Evolutionary conservation across 2,329 filamentous ascomycete genomes (phyloP).

Genomic region (Penicillium sp.): DNA sequence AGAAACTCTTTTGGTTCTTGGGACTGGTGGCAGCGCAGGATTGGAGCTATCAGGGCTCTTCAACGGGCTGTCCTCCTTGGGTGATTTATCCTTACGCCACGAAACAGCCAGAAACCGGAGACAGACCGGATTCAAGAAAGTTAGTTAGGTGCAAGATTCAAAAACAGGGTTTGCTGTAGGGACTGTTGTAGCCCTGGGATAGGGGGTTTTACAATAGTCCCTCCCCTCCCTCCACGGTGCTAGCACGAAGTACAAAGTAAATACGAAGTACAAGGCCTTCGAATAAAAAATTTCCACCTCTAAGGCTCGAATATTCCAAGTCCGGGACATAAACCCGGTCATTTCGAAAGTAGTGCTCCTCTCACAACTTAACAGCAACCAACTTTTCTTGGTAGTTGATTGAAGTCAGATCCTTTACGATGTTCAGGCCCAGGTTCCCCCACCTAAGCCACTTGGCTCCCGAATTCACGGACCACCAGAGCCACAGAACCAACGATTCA

Average conservation of each 20-base stretch:
- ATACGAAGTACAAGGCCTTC: neutral
- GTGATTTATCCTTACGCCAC: conserved; percentile 10
- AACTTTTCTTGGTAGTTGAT: neutral
- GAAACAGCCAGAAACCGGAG: neutral
- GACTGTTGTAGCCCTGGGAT: neutral
- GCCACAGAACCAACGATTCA: neutral
- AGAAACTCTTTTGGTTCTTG: neutral
- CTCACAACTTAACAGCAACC: neutral
- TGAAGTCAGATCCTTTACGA: neutral
- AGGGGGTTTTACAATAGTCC: neutral
- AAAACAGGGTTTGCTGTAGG: too few relatives aligned
- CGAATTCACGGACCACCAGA: neutral
- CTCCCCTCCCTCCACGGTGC: neutral
- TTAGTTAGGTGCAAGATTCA: neutral
- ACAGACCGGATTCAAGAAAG: neutral
- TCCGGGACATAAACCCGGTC: neutral
- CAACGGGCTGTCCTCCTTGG: neutral
- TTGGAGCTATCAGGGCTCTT: neutral
- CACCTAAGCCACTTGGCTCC: neutral
- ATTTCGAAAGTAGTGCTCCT: neutral
- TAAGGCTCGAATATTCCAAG: neutral
- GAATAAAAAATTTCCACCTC: neutral
- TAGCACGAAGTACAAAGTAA: neutral
- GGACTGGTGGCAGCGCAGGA: neutral
- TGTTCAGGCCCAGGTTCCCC: neutral